Percentiles rank a stretch among this genome's conserved stretches.
phyloP scores from a whole-genome alignment of 2,329 filamentous ascomycete genomes.

The Fusarium sororula region DNA sequence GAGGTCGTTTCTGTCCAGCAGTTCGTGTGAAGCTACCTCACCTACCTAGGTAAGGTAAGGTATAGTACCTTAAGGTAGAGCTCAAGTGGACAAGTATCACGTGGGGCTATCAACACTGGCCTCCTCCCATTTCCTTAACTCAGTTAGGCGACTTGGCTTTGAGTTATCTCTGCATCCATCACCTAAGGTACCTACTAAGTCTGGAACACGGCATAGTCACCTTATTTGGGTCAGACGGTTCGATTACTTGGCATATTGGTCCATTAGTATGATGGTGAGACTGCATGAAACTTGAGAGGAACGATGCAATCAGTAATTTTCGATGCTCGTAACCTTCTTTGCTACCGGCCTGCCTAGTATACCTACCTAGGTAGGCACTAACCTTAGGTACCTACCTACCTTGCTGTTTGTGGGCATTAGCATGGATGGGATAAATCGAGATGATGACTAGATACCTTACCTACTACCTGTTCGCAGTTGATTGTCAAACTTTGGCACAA shows the following conservation, averaged over 20 bases:
- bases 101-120: constrained; percentile 28
- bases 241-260: constrained; percentile 5
- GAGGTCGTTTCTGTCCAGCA: constrained; percentile 14
- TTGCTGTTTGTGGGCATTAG: background rate
- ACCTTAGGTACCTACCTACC: background rate
- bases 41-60: background rate
- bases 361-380: background rate
- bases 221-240: constrained; percentile 8
- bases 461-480: background rate
- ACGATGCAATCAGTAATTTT: constrained; percentile 6
- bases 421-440: background rate
- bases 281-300: constrained; percentile 5
- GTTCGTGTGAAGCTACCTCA: constrained; percentile 15
- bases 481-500: background rate
- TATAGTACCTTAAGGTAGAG: background rate
- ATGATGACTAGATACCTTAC: background rate
- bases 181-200: background rate
- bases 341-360: background rate
- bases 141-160: constrained; percentile 23
- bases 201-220: constrained; percentile 15
- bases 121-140: background rate
- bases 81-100: constrained; percentile 38
- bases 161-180: constrained; percentile 23
- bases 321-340: background rate
- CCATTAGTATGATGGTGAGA: constrained; percentile 6